Evolutionary conservation across 345 rosid genomes (phyloP).

Genomic region (Cardamine occulta): DNA sequence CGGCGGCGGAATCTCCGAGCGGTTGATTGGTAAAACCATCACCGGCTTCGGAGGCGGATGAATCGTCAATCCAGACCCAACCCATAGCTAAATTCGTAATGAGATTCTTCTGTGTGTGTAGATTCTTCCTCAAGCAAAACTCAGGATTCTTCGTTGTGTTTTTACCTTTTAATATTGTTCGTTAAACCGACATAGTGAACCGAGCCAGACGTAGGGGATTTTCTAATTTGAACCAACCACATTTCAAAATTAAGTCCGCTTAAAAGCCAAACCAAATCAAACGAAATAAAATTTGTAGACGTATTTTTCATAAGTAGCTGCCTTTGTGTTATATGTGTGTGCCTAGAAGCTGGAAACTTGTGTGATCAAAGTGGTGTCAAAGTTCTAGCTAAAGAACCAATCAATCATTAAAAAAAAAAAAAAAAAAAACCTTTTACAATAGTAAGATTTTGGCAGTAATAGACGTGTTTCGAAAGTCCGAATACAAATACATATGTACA

Average conservation of each 20-base stretch:
- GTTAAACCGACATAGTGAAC: background rate
- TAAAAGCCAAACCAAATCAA: background rate
- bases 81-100: slow-evolving; percentile 50
- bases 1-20: slow-evolving; percentile 35
- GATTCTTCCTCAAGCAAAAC: slow-evolving; percentile 29
- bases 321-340: no score
- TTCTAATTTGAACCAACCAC: background rate
- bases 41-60: slow-evolving; percentile 35
- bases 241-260: background rate
- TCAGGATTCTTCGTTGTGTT: background rate
- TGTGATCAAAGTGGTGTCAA: no score
- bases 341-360: no score
- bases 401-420: no score
- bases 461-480: no score
- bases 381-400: no score
- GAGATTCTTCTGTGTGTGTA: slow-evolving; percentile 25
- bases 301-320: no score
- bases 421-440: no score
- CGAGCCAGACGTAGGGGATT: background rate
- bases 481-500: no score
- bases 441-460: no score
- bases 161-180: background rate
- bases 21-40: slow-evolving; percentile 17
- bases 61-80: slow-evolving; percentile 66
- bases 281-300: background rate